Percentiles rank a stretch among this genome's conserved stretches.
Evolutionary conservation across 108 stramenopile species (phyloP).

Genomic region (Phaeodactylum tricornutum): DNA sequence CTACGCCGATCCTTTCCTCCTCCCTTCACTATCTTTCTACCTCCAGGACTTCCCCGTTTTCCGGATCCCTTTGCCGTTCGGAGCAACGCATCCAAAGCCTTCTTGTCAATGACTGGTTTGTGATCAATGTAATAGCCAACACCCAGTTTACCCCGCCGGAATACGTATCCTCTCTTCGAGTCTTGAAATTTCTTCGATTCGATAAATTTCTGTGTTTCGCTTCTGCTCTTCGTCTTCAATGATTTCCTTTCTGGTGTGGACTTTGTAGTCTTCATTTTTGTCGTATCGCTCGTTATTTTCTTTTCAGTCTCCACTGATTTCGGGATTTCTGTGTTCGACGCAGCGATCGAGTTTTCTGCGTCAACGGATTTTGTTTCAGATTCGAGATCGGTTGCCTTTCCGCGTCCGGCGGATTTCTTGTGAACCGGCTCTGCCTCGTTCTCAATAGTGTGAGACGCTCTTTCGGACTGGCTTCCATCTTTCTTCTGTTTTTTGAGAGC

Average conservation of each 20-base stretch:
- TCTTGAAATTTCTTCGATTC: conserved; percentile 53
- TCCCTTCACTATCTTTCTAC: no score
- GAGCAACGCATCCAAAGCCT: conserved; percentile 33
- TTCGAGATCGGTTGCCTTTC: background rate
- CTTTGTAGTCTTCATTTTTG: conserved; percentile 2
- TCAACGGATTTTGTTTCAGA: background rate
- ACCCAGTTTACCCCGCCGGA: conserved; percentile 51
- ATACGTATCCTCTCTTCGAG: conserved; percentile 68
- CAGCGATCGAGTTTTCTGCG: background rate
- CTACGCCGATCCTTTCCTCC: no score
- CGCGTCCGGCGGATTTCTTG: background rate
- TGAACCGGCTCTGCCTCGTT: conserved; percentile 6
- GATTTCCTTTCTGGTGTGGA: conserved; percentile 8
- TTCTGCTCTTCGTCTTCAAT: conserved; percentile 6
- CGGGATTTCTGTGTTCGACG: background rate
- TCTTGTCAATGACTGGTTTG: conserved; percentile 52
- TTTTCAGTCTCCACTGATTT: conserved; percentile 2
- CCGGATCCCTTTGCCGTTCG: conserved; percentile 11
- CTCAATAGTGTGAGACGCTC: conserved; percentile 1
- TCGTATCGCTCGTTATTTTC: background rate
- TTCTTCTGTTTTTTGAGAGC: conserved; percentile 75
- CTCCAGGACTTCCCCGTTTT: background rate
- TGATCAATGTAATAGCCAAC: conserved; percentile 74
- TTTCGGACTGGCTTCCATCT: conserved; percentile 11
- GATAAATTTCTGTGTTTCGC: background rate